phyloP scores from a whole-genome alignment of 139 green algal species.

The Coccomyxa sp. region DNA sequence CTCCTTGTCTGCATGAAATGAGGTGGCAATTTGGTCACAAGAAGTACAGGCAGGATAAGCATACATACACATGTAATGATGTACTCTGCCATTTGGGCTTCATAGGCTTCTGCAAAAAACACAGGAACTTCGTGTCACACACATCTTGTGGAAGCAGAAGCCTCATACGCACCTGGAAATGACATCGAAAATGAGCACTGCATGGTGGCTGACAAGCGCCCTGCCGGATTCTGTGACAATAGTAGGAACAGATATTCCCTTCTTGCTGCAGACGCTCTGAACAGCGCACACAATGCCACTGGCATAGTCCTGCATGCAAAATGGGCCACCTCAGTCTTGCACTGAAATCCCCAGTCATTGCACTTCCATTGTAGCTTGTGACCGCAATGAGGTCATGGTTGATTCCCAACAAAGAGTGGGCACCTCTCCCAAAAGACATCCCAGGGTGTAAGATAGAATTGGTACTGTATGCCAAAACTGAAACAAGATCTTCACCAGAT shows the following conservation, averaged over 20 bases:
- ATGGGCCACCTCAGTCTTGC: background rate
- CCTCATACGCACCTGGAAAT: conserved; percentile 25
- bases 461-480: too few relatives aligned
- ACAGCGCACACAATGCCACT: conserved; percentile 60
- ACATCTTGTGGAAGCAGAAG: too few relatives aligned
- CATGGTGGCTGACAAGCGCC: conserved; percentile 55
- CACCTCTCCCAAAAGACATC: too few relatives aligned
- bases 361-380: background rate
- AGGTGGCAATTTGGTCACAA: too few relatives aligned
- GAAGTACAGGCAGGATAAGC: too few relatives aligned
- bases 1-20: too few relatives aligned
- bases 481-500: too few relatives aligned
- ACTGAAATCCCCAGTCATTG: background rate
- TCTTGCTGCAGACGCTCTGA: conserved; percentile 54
- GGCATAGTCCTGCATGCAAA: conserved; percentile 39
- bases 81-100: too few relatives aligned
- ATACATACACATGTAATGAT: too few relatives aligned
- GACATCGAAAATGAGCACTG: conserved; percentile 67
- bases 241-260: conserved; percentile 32
- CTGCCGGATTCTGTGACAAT: conserved; percentile 57
- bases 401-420: background rate
- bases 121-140: too few relatives aligned
- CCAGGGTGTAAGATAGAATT: too few relatives aligned
- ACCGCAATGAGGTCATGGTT: background rate
- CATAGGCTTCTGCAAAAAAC: too few relatives aligned